Base-by-base conservation (phyloP, 306 rosid species). In the Medicago arabica region DNA sequence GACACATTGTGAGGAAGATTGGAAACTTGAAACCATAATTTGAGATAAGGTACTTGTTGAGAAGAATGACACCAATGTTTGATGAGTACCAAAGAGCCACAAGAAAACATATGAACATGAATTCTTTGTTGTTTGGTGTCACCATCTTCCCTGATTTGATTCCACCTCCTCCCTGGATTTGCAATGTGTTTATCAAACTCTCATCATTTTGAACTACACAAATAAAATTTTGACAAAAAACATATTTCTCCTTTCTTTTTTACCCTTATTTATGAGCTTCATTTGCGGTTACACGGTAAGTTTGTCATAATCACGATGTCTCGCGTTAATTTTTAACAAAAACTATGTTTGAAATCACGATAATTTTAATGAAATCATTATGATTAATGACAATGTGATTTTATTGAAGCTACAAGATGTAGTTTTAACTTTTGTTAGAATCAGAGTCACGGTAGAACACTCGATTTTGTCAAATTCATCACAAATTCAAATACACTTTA, bases 1-100 rank as follows among this genome's bases (percentile, higher is more conserved):
- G 99, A 59, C 99, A 95, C 97, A 95, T 95, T 85, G 99, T 95
- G 71, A 95, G 99, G 87, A 95, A 95, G 84, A 95, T 95, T 44
- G 99, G 99, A 69, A 92, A 95, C 68, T 85, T 83, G 87, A 95
- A 92, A 19, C 97, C 99, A 85, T 85, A 88, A 80, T 83, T 95
- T 55, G 99, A 95, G 50, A 95, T 96, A 53, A 95, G 67, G 63
- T 86, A 95, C 82, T 95, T 95, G 93, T 95, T 95, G 49, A 95
- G 89, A 25, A 95, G 96, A 19, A 95, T 89, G 47, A 95, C 99
- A 14, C 99, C 99, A 67, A 95, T 95, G 84, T 95, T 95, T 3
- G 99, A 90, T 3, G 97, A 83, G 69, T 95, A 95, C 99, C 99
- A 95, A 8, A 86, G 83, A 34, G 85, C 51, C 19, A 95, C 81